Percentiles rank a stretch among this genome's conserved stretches.
phyloP scores from a whole-genome alignment of 768 basidiomycete genomes.

The Rhodotorula toruloides region DNA sequence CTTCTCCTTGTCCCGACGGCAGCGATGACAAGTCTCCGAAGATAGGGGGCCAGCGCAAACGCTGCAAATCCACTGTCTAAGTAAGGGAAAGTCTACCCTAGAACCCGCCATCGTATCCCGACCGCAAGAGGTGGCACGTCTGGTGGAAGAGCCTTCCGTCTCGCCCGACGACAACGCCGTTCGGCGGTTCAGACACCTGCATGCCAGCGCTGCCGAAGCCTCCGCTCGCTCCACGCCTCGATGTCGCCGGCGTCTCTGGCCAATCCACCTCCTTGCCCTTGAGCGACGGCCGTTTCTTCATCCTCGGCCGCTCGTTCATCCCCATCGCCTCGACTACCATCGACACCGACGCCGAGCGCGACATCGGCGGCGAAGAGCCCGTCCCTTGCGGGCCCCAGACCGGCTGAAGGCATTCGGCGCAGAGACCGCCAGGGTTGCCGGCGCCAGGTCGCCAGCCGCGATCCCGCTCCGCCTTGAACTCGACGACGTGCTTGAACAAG shows the following conservation, averaged over 20 bases:
- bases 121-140: constrained; percentile 14
- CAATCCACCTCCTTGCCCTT: constrained; percentile 41
- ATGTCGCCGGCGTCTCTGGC: constrained; percentile 1
- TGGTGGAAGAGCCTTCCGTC: constrained; percentile 33
- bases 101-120: too few species aligned
- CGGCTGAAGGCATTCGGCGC: constrained; percentile 38
- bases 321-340: constrained; percentile 35
- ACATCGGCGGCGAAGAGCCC: constrained; percentile 29
- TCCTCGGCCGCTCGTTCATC: constrained; percentile 24
- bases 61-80: not conserved
- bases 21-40: too few species aligned
- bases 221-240: too few species aligned
- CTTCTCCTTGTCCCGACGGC: too few species aligned
- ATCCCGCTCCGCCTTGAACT: constrained; percentile 47
- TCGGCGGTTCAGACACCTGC: constrained; percentile 3
- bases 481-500: constrained; percentile 66
- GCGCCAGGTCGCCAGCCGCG: constrained; percentile 46
- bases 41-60: too few species aligned
- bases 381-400: constrained; percentile 33
- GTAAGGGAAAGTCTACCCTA: not conserved
- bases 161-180: constrained; percentile 25
- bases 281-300: constrained; percentile 35
- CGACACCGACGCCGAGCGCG: constrained; percentile 25
- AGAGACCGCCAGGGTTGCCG: constrained; percentile 6
- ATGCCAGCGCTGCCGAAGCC: not conserved